phyloP scores from a whole-genome alignment of 345 rosid species.

The Adansonia digitata region DNA sequence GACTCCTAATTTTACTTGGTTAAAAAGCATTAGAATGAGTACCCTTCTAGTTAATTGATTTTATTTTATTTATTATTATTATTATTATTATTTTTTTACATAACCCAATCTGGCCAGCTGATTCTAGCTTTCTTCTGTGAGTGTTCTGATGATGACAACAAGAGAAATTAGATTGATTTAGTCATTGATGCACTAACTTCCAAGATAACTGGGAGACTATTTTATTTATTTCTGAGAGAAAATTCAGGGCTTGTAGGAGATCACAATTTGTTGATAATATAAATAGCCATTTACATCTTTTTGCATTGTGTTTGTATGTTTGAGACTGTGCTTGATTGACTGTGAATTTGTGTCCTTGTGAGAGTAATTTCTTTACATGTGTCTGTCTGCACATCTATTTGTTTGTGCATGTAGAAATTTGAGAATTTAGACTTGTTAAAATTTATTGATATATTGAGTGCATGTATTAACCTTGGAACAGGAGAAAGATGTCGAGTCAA shows the following conservation, averaged over 20 bases:
- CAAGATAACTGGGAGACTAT: background rate
- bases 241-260: background rate
- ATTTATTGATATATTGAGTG: conserved; percentile 2
- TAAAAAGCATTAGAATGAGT: background rate
- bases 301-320: background rate
- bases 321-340: background rate
- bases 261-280: background rate
- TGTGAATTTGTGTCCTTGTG: background rate
- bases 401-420: background rate
- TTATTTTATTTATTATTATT: background rate
- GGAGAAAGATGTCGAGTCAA: conserved; percentile 83
- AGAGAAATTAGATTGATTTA: background rate
- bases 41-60: background rate
- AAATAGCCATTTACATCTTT: background rate
- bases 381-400: background rate
- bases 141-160: background rate
- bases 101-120: background rate
- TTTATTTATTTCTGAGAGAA: background rate
- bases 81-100: too few relatives aligned
- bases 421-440: background rate
- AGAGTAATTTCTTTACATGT: background rate
- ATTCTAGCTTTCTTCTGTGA: background rate
- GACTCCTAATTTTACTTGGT: background rate
- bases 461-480: conserved; percentile 22
- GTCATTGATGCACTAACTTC: background rate